phyloP scores from a whole-genome alignment of 306 rosid genomes.

The Quercus ilex region DNA sequence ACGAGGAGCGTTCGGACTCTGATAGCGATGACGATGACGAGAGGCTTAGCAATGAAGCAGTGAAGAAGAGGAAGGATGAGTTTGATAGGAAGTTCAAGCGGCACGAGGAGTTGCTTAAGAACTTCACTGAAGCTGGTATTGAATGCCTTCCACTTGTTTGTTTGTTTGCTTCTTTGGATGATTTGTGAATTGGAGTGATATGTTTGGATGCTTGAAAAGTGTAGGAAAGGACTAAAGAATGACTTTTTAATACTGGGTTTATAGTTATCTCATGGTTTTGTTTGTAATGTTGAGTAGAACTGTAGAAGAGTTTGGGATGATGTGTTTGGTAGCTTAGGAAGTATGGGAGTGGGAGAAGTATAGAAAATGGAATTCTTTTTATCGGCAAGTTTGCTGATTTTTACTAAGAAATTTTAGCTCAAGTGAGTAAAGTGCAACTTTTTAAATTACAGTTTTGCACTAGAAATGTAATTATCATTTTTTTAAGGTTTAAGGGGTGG shows the following conservation, averaged over 20 bases:
- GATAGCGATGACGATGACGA: slow-evolving; percentile 76
- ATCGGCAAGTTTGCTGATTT: too few species aligned
- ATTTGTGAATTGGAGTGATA: neutral
- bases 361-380: neutral
- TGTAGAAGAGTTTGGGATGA: neutral
- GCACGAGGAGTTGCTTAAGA: slow-evolving; percentile 60
- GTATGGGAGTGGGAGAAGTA: neutral
- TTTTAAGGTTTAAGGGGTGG: too few species aligned
- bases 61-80: slow-evolving; percentile 31
- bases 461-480: too few species aligned
- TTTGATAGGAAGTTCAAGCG: slow-evolving; percentile 63
- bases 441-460: too few species aligned
- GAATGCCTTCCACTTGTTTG: neutral
- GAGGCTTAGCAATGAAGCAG: slow-evolving; percentile 37
- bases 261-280: neutral
- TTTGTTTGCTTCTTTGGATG: neutral
- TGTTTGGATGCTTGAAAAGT: neutral
- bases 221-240: neutral
- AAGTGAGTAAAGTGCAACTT: too few species aligned
- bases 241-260: neutral
- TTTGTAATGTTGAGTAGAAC: neutral
- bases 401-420: too few species aligned
- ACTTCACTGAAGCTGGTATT: slow-evolving; percentile 50
- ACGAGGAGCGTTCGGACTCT: slow-evolving; percentile 80
- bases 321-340: neutral